Base-by-base conservation (phyloP, 2,329 filamentous ascomycete genomes). In the Colletotrichum melonis region DNA sequence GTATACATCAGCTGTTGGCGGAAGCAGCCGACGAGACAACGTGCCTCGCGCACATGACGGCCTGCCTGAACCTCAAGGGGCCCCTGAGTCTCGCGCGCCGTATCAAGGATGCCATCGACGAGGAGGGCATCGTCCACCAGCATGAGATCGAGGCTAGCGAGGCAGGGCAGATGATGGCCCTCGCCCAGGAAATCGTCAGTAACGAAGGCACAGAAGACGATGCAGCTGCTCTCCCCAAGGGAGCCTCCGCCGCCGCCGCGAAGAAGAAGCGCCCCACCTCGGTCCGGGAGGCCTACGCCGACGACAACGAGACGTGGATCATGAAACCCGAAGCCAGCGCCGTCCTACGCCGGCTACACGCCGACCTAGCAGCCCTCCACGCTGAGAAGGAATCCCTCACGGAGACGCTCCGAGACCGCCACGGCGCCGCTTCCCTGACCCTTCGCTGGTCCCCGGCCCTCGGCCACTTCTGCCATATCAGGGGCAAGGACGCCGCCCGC, bases 391-490 rank as follows among this genome's bases (percentile, higher is more conserved):
- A 80, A 1, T 75, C 82, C 1, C 86, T 98, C 4, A 89, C 88
- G 11, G 85, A 89, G 22, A 83, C 83, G 5, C 86, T 98, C 26
- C 90, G 92, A 66, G 81, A 88, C 14, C 86, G 89, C 5, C 87
- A 96, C 56, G 82, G 83, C 70, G 91, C 91, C 12, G 82, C 90
- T 6, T 92, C 88, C 72, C 88, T 98, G 56, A 93, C 91, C 0
- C 88, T 99, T 24, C 94, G 93, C 78, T 98, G 95, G 93, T 95
- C 93, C 1, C 93, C 96, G 0, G 93, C 92, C 16, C 88, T 98
- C 2, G 96, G 97, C 9, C 94, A 99, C 81, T 94, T 97, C 78
- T 95, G 94, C 77, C 95, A 98, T 80, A 89, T 98, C 77, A 97
- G 93, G 82, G 95, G 95, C 42, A 95, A 93, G 80, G 93, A 97